Base-by-base conservation (phyloP, 192 early-diverging fungal species). In the Endogone sp. region DNA sequence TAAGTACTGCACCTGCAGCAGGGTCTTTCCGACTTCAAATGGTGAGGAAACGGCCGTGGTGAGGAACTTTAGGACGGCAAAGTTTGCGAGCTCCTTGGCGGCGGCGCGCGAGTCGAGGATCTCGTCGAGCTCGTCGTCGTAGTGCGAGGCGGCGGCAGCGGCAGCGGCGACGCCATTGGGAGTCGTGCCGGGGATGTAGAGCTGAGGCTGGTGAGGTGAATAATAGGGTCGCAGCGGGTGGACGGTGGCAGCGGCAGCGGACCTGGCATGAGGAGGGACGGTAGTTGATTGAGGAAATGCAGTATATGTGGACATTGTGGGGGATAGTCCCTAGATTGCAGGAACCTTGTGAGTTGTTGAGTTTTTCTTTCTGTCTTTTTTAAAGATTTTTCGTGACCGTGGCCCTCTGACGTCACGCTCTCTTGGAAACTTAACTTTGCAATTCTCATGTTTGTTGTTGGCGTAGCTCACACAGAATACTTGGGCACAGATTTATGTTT, bases 1-100 rank as follows among this genome's bases (percentile, higher is more conserved):
- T 25, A 87, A 56, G 67, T 89, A 88, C 75, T 92, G 90, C 25
- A 92, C 88, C 75, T 93, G 90, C 44, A 91, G 66, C n/a, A 93
- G 68, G 23, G 89, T 92, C 64, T 88, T 88, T 21, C 81, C 79
- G 2, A 84, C 79, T 56, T 85, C 87, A 66, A 92, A 90, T 0
- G 92, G 92, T 11, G 81, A 80, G 4, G 84, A 78, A 3, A 86
- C 62, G 28, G 87, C 81, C 0, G 87, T 76, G 11, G 84, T 81
- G n/a, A 90, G 58, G 59, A 81, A 89, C 70, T 89, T 87, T 30
- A 86, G 62, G 8, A 87, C 77, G 1, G 87, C 84, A 73, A 86
- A 89, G 72, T 83, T 85, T 63, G 82, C 67, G n/a, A 91, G 65
- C 69, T 88, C 85, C 30, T 76, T 79, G 0, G 86, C 81, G 3